Evolutionary conservation across 768 basidiomycete species (phyloP).

Genomic region (Strobilomyces dryophilus): DNA sequence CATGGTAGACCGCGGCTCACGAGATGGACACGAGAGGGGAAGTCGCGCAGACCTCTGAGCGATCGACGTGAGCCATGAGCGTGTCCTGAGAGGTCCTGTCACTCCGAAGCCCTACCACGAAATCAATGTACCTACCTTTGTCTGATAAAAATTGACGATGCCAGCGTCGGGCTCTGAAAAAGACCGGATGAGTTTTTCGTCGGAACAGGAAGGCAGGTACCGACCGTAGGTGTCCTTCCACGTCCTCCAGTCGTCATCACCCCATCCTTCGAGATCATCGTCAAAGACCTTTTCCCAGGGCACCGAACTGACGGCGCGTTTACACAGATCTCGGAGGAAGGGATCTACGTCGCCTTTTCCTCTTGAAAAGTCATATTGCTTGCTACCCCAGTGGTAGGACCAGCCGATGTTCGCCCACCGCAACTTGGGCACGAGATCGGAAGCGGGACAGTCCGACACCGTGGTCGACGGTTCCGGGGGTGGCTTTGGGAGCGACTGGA

Average conservation of each 20-base stretch:
- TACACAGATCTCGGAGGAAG: constrained; percentile 56
- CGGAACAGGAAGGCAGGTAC: constrained; percentile 3
- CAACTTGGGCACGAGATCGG: constrained; percentile 66
- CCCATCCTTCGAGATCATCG: constrained; percentile 44
- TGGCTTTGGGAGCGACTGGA: constrained; percentile 56
- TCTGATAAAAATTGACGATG: constrained; percentile 94
- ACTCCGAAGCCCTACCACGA: not conserved
- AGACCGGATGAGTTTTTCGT: not conserved
- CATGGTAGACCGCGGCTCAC: constrained; percentile 41
- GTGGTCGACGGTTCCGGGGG: constrained; percentile 63
- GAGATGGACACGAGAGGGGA: constrained; percentile 93
- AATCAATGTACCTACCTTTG: constrained; percentile 40
- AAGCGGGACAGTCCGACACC: constrained; percentile 44
- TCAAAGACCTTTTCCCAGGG: constrained; percentile 69
- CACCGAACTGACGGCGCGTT: constrained; percentile 53
- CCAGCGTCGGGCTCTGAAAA: constrained; percentile 86
- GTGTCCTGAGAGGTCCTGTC: constrained; percentile 51
- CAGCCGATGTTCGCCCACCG: constrained; percentile 97
- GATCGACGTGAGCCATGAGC: constrained; percentile 97
- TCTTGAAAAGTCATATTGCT: constrained; percentile 86
- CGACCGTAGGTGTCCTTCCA: constrained; percentile 85
- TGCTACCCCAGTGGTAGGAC: constrained; percentile 96
- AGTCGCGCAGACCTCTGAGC: constrained; percentile 89
- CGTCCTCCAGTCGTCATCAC: constrained; percentile 56
- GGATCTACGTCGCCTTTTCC: constrained; percentile 60